Conservation (phyloP, 2,329 filamentous ascomycete genomes). For the Nothophaeocryptopus gaeumannii region DNA sequence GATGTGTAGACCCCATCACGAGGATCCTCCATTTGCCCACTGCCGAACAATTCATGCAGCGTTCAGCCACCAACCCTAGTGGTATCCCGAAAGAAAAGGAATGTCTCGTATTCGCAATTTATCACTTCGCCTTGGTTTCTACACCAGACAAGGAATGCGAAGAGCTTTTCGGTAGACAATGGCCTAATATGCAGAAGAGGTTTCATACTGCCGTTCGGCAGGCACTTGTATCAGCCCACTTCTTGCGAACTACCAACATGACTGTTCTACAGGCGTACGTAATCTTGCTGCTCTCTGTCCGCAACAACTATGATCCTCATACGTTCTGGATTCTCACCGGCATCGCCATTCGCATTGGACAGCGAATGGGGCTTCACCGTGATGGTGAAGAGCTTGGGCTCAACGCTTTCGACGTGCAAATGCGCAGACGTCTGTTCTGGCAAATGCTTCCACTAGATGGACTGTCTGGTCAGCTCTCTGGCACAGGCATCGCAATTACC, state of each 20-base stretch:
- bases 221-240: conserved; percentile 63
- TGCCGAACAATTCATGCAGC: conserved; percentile 53
- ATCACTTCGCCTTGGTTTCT: conserved; percentile 56
- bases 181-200: conserved; percentile 26
- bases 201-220: conserved; percentile 55
- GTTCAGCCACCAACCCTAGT: conserved; percentile 39
- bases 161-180: conserved; percentile 50
- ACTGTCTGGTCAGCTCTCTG: conserved; percentile 31
- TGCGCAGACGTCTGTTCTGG: conserved; percentile 61
- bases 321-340: conserved; percentile 65
- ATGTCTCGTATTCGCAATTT: conserved; percentile 59
- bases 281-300: conserved; percentile 53
- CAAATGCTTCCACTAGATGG: conserved; percentile 61
- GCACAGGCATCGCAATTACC: conserved; percentile 30
- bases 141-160: conserved; percentile 48
- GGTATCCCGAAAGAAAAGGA: conserved; percentile 60
- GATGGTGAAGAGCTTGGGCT: conserved; percentile 55
- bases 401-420: conserved; percentile 55
- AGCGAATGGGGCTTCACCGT: conserved; percentile 60
- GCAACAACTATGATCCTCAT: conserved; percentile 46
- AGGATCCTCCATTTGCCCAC: conserved; percentile 67
- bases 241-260: conserved; percentile 64
- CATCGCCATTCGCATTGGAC: conserved; percentile 58
- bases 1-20: conserved; percentile 68
- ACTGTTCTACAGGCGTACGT: conserved; percentile 66